Evolutionary conservation across 2,329 filamentous ascomycete genomes (phyloP).

Genomic region (Fusarium haematococcum): DNA sequence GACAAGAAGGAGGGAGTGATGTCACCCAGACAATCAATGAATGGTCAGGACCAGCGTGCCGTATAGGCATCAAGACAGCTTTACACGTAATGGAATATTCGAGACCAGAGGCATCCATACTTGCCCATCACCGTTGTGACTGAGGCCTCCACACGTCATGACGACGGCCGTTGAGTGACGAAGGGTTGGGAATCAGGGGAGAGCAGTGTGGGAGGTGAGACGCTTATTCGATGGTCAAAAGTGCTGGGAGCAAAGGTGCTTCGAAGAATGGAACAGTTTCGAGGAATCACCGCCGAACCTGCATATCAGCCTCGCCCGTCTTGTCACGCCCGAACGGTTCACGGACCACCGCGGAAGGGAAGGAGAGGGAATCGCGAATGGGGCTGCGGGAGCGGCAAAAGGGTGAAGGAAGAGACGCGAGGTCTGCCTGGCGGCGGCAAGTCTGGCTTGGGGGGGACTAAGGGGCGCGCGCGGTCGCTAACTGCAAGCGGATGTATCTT

Average conservation of each 20-base stretch:
- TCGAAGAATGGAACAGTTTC: constrained; percentile 30
- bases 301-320: constrained; percentile 39
- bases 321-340: constrained; percentile 25
- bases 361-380: constrained; percentile 2
- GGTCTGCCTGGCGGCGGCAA: constrained; percentile 14
- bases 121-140: constrained; percentile 2
- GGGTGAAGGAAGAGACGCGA: constrained; percentile 23
- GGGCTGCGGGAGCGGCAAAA: constrained; percentile 20
- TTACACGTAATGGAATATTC: constrained; percentile 41
- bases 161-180: constrained; percentile 13
- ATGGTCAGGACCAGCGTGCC: constrained; percentile 26
- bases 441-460: neutral
- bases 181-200: neutral
- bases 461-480: constrained; percentile 21
- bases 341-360: constrained; percentile 24
- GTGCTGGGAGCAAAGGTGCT: constrained; percentile 13
- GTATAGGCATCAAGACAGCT: constrained; percentile 35
- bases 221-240: constrained; percentile 30
- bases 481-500: constrained; percentile 38
- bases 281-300: constrained; percentile 19
- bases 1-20: constrained; percentile 12
- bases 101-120: constrained; percentile 12
- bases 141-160: constrained; percentile 39
- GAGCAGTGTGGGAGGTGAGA: constrained; percentile 27
- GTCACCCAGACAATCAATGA: constrained; percentile 12